These are phyloP conservation scores for Spirogloea muscicola DNA, from an alignment of 139 green algal species.

Conservation along the genomic window DNA sequence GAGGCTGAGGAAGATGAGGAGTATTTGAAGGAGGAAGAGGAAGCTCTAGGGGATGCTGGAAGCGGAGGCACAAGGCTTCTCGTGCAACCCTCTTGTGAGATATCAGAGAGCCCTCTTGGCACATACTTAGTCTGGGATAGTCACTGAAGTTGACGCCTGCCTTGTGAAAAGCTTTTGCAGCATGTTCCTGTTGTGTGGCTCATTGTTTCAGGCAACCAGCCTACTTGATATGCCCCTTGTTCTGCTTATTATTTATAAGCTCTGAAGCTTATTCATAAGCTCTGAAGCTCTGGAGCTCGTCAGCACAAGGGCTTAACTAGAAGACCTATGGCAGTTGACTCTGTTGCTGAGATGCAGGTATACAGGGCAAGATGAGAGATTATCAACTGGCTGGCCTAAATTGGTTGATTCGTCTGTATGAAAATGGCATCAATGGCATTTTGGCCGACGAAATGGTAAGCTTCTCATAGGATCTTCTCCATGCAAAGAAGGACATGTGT, in stretches of 20 bases:
- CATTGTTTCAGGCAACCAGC: not conserved
- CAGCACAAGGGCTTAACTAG: not conserved
- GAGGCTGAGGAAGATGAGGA: constrained; percentile 92
- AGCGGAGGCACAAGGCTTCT: constrained; percentile 36
- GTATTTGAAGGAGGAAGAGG: constrained; percentile 84
- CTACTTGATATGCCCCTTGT: not conserved
- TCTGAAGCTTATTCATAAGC: not conserved
- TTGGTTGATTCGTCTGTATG: constrained; percentile 98
- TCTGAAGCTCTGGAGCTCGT: not conserved
- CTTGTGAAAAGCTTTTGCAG: not conserved
- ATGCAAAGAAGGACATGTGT: too few species aligned
- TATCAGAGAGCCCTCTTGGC: not conserved
- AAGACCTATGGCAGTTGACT: too few species aligned
- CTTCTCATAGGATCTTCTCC: too few species aligned
- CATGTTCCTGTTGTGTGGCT: not conserved
- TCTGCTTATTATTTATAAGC: too few species aligned
- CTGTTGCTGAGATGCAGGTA: too few species aligned
- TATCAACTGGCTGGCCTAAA: constrained; percentile 99
- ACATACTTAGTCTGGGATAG: not conserved
- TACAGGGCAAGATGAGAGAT: constrained; percentile 88
- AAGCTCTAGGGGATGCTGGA: constrained; percentile 35
- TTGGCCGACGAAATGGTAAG: constrained; percentile 96
- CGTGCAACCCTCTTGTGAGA: constrained; percentile 45
- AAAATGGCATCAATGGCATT: constrained; percentile 99
- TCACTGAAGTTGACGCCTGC: not conserved